Evolutionary conservation across 352 stramenopile species (phyloP), one percentile per base, ranked within the genome.

Genomic region (Phytopythium sindhum): DNA sequence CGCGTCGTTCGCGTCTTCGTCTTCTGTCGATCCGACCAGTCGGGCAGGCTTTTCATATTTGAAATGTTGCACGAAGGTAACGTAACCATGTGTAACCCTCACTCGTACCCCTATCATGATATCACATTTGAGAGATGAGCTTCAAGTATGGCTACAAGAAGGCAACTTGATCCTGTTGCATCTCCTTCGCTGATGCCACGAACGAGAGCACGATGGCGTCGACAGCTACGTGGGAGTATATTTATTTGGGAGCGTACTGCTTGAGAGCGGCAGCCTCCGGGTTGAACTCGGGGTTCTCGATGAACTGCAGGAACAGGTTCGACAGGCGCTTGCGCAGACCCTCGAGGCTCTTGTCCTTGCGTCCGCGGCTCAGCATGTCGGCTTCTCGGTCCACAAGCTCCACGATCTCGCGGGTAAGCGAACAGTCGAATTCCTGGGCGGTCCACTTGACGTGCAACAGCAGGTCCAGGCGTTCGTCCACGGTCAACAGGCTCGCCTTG

Each of bases 361-460:
- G 72, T 17, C 92, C 90, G 31, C 93, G 81, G 63, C 86, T 96
- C 29, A 98, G 68, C 70, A 98, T 90, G 64, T 98, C 94, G 17
- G 93, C 91, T 61, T 98, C 94, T 17, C 93, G 85, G 64, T 98
- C 94, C 59, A 97, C 92, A 10, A 98, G 77, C 55, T 97, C 91
- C 29, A 97, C 81, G 31, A 98, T 80, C 57, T 98, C 93, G 8
- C 79, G 75, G 24, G 92, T 97, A 3, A 98, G 74, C 17, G 74
- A 55, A 61, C 91, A 97, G 45, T 97, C 87, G 64, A 98, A 98
- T 74, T 98, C 92, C 61, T 96, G 85, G 2, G 96, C 88, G 0
- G 89, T 97, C 89, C 88, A 97, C 70, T 98, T 98, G 55, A 98
- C 78, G 54, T 98, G 87, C 39, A 98, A 70, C 45, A 98, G 68